Evolutionary conservation across 257 asterid genomes (phyloP).

Genomic region (Avicennia marina): DNA sequence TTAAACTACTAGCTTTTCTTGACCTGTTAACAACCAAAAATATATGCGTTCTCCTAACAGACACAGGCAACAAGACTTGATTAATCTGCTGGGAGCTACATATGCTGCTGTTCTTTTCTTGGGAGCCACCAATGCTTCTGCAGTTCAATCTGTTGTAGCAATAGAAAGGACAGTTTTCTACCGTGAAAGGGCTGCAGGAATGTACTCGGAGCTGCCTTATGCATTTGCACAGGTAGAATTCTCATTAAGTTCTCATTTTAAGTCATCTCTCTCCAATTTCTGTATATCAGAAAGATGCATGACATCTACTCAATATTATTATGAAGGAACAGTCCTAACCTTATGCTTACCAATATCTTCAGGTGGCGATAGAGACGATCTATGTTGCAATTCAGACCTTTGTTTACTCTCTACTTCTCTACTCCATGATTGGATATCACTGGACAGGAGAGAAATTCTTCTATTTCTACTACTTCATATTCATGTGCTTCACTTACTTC

Average conservation of each 20-base stretch:
- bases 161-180: constrained; percentile 77
- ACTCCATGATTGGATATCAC: constrained; percentile 73
- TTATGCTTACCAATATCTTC: constrained; percentile 1
- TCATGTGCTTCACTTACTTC: constrained; percentile 88
- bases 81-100: constrained; percentile 74
- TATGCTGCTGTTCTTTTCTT: constrained; percentile 80
- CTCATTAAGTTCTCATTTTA: not conserved
- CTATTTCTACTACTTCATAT: constrained; percentile 76
- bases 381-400: constrained; percentile 71
- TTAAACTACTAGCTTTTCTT: no score
- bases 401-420: constrained; percentile 51
- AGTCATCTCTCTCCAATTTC: not conserved
- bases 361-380: constrained; percentile 77
- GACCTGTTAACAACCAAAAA: not conserved
- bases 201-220: constrained; percentile 80
- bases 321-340: not conserved
- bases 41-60: constrained; percentile 28
- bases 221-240: constrained; percentile 75
- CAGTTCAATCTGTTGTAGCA: constrained; percentile 71
- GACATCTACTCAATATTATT: no score
- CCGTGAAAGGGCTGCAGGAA: constrained; percentile 90
- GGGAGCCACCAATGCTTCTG: constrained; percentile 72
- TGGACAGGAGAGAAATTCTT: constrained; percentile 66
- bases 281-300: not conserved
- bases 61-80: constrained; percentile 58